Base-by-base conservation (phyloP, 805 yeast genomes). In the Torulaspora maleeae region DNA sequence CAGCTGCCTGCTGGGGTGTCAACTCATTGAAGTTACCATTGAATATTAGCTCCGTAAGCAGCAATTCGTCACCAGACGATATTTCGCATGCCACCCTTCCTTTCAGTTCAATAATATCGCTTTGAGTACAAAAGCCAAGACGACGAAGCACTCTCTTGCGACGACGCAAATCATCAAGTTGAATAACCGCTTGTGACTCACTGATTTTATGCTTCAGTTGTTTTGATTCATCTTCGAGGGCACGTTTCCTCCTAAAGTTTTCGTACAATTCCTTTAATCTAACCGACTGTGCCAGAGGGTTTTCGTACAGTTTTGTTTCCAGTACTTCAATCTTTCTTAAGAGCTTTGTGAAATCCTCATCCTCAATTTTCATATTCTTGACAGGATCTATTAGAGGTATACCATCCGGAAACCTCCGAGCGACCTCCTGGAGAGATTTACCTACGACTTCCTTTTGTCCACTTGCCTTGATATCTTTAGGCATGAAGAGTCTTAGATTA, bases 21-120 rank as follows among this genome's bases (percentile, higher is more conserved):
- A 93, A 72, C 41, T 88, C 96, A 57, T 82, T 88, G 71, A 93
- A 93, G 19, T 86, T 85, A 77, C 98, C 98, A 63, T 90, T 90
- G 75, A 93, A 93, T 27, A 93, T 86, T 54, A 93, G 72, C 63
- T 93, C 99, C 0, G 99, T 93, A 41, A 93, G 68, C 50, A 88
- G 62, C 44, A 88, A 69, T 67, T 88, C 96, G 55, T 76, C 80
- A 48, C 96, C 97, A 17, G 95, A 84, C 56, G 91, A 82, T 56
- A 91, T 91, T 60, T 91, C 97, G 67, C 98, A 91, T 0, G 96
- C 97, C 45, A 93, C 98, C 63, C 98, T 79, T 45, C 99, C 99
- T 68, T 93, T 93, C 58, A 93, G 75, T 64, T 93, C 97, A 52
- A 93, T 95, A 50, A 93, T 83, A 66, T 93, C 99, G 51, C 79